Evolutionary conservation across 345 rosid genomes (phyloP).

Genomic region (Brassica carinata): DNA sequence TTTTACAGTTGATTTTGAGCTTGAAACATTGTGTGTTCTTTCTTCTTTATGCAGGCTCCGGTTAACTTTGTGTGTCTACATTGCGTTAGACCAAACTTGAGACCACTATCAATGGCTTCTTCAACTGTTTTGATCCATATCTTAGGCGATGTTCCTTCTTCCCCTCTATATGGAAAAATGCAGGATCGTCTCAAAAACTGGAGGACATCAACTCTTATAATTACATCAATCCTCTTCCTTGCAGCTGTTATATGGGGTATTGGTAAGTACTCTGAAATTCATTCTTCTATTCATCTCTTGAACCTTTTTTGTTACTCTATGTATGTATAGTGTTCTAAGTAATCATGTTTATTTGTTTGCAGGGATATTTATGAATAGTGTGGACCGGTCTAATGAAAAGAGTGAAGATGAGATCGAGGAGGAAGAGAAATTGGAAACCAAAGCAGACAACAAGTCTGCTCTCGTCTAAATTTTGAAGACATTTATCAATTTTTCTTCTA

Average conservation of each 20-base stretch:
- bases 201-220: conserved; percentile 79
- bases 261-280: conserved; percentile 45
- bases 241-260: conserved; percentile 82
- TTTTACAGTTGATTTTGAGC: neutral
- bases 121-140: conserved; percentile 92
- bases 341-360: conserved; percentile 25
- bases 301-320: neutral
- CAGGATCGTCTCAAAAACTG: conserved; percentile 77
- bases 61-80: conserved; percentile 92
- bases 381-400: conserved; percentile 66
- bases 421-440: conserved; percentile 21
- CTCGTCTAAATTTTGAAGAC: conserved; percentile 23
- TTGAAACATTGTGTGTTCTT: neutral
- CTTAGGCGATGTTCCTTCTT: conserved; percentile 97
- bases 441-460: conserved; percentile 26
- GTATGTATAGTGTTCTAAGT: neutral
- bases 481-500: conserved; percentile 8
- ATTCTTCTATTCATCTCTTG: too few relatives aligned
- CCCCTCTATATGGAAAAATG: conserved; percentile 92
- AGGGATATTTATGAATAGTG: conserved; percentile 78
- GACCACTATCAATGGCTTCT: conserved; percentile 93
- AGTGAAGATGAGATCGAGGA: conserved; percentile 31
- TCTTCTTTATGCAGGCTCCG: conserved; percentile 61
- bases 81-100: conserved; percentile 83
- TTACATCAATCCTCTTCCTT: conserved; percentile 73